Evolutionary conservation across 345 rosid species (phyloP), one percentile per base, ranked within the genome.

Genomic region (Hibiscus mutabilis): DNA sequence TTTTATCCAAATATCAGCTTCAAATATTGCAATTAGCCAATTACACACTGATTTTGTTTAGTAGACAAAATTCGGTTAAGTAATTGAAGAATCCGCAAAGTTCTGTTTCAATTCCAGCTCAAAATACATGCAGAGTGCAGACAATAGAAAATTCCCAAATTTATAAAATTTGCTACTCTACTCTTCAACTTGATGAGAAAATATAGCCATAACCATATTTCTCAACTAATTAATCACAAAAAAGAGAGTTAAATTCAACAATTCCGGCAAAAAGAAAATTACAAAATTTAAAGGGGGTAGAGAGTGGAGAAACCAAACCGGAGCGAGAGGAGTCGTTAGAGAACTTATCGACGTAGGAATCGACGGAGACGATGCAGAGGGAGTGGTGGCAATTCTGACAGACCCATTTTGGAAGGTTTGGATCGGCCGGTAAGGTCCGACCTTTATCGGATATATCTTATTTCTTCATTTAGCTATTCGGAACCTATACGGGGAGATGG

Each of bases 311-410:
- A 70, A 74, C 49, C 71, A 89, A 78, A 93, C 97, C 85, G 79
- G 92, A 88, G 78, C 85, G 91, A 78, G 86, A 82, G 42, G 94
- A 80, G 40, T 93, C 98, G 75, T 73, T 84, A 12, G 84, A 73
- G 86, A 82, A 94, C 83, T 90, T 88, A 55, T 88, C 96, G 79
- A 89, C 95, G 83, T 88, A 86, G 47, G 96, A 84, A 76, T 94
- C 97, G 77, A 84, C 92, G 79, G 97, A 96, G 82, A 86, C 87
- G 85, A 91, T 83, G 80, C 87, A 84, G 63, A 94, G 91, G 22
- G 89, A 69, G 75, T 88, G 83, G 67, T 84, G 98, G 77, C 96
- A 90, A 42, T 90, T 88, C 82, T 94, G 98, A 79, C 97, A 94
- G 10, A 80, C 76, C 96, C 96, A 94, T 78, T 86, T 88, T 0